These are phyloP conservation scores for Metrosideros polymorpha DNA, from an alignment of 441 rosid genomes.

Conservation along the genomic window DNA sequence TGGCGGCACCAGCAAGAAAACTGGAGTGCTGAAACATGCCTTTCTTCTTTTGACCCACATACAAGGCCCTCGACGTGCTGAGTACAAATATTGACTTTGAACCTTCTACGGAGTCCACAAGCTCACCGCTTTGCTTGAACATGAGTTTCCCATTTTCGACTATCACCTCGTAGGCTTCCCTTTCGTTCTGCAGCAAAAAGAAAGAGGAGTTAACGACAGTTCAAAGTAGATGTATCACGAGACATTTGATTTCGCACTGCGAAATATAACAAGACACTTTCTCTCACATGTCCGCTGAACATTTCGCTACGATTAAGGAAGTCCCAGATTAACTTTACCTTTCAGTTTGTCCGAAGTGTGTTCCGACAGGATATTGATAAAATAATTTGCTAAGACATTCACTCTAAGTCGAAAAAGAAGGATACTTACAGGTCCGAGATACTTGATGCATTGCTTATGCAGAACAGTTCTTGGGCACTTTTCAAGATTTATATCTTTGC, in stretches of 20 bases:
- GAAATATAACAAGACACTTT: not conserved
- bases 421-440: conserved; percentile 77
- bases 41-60: conserved; percentile 84
- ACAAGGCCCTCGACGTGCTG: conserved; percentile 64
- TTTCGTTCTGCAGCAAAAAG: conserved; percentile 42
- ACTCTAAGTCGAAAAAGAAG: not conserved
- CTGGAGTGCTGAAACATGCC: conserved; percentile 85
- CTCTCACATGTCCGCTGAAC: not conserved
- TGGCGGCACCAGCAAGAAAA: conserved; percentile 79
- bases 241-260: not conserved
- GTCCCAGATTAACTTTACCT: not conserved
- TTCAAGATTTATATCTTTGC: conserved; percentile 53
- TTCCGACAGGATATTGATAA: not conserved
- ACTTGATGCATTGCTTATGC: conserved; percentile 55
- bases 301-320: not conserved
- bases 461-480: conserved; percentile 43
- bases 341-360: not conserved
- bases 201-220: not conserved
- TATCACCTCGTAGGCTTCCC: conserved; percentile 60
- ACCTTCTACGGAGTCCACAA: conserved; percentile 37
- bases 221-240: not conserved
- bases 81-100: conserved; percentile 75
- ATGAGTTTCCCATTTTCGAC: conserved; percentile 56
- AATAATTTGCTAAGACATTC: not conserved
- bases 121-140: conserved; percentile 27